phyloP scores from a whole-genome alignment of 331 rosid genomes.

The Acacia pycnantha region DNA sequence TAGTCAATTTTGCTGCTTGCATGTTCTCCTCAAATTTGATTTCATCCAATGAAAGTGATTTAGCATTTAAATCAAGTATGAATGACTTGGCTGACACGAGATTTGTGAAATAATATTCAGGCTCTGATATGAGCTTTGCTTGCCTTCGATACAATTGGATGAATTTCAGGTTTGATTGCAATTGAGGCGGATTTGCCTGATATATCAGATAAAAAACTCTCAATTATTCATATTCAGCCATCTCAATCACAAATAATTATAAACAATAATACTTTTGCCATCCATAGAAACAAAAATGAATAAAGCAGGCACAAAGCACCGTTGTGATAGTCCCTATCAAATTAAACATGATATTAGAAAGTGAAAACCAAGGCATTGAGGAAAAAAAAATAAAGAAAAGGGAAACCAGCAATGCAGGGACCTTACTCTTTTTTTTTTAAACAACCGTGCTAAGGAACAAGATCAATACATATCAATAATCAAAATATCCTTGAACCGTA shows the following conservation, averaged over 20 bases:
- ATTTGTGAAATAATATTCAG: conserved; percentile 75
- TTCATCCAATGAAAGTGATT: conserved; percentile 63
- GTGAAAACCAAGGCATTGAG: too few relatives aligned
- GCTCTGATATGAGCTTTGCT: conserved; percentile 69
- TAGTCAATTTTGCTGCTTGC: conserved; percentile 53
- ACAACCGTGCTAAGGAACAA: background rate
- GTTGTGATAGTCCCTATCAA: background rate
- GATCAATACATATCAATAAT: background rate
- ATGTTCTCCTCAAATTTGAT: conserved; percentile 59
- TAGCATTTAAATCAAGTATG: conserved; percentile 58
- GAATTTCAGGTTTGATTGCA: conserved; percentile 76
- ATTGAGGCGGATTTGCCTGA: conserved; percentile 78
- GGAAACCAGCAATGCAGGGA: too few relatives aligned
- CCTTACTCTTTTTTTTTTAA: too few relatives aligned
- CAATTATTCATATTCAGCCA: conserved; percentile 11
- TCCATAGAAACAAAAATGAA: background rate
- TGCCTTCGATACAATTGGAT: conserved; percentile 67
- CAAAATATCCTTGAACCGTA: background rate
- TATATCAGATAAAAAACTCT: conserved; percentile 14
- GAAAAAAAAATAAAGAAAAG: background rate
- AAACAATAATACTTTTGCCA: background rate
- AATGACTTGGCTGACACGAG: conserved; percentile 66
- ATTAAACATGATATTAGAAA: background rate
- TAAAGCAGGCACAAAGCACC: background rate
- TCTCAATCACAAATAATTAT: background rate